Evolutionary conservation across 192 early-diverging fungal species (phyloP).

Genomic region (Spinellus fusiger): DNA sequence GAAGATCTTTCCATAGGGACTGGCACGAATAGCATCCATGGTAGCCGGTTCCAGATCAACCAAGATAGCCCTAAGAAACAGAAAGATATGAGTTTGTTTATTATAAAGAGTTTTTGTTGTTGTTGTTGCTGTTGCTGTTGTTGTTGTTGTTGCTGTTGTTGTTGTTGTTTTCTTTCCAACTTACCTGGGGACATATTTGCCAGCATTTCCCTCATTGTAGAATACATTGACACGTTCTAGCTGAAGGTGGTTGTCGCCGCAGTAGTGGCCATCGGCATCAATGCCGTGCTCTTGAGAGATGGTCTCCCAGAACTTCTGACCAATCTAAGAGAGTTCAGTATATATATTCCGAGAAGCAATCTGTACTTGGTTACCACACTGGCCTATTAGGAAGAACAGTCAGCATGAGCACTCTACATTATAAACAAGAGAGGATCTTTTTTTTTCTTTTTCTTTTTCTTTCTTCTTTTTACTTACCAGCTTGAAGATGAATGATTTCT

Average conservation of each 20-base stretch:
- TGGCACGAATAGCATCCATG: conserved; percentile 83
- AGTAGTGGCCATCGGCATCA: conserved; percentile 49
- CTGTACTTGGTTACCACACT: conserved; percentile 35
- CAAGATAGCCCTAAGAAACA: conserved; percentile 68
- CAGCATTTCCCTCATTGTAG: conserved; percentile 61
- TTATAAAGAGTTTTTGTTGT: too few species aligned
- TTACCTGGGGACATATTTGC: conserved; percentile 69
- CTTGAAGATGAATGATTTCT: conserved; percentile 35
- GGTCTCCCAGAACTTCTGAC: conserved; percentile 84
- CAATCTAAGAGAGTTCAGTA: conserved; percentile 44
- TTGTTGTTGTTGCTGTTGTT: background rate
- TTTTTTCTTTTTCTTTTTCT: too few species aligned
- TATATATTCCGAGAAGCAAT: conserved; percentile 1
- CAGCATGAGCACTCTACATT: background rate
- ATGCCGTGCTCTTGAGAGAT: conserved; percentile 81
- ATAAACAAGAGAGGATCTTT: too few species aligned
- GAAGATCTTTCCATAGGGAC: conserved; percentile 82
- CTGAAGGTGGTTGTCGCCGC: conserved; percentile 58
- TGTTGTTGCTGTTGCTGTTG: too few species aligned
- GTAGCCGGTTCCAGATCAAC: conserved; percentile 96
- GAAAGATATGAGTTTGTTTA: too few species aligned
- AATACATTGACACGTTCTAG: conserved; percentile 78
- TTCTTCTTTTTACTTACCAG: conserved; percentile 20
- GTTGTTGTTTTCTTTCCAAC: background rate
- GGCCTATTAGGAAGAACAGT: conserved; percentile 14